These are phyloP conservation scores for Leucocoprinus leucothites DNA, from an alignment of 768 basidiomycete species.

Conservation along the genomic window DNA sequence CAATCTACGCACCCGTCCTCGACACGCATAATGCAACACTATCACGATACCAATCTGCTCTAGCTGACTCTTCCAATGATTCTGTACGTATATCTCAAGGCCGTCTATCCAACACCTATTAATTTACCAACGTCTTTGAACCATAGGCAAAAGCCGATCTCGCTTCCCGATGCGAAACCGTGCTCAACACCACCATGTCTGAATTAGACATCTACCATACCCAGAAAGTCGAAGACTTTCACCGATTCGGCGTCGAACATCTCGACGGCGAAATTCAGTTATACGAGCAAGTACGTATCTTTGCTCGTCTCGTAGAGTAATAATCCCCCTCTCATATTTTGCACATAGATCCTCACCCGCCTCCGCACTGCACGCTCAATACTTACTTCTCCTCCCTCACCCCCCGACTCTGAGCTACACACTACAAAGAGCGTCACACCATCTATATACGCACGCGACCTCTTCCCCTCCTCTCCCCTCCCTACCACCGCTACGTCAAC, in stretches of 20 bases:
- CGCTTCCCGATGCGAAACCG: constrained; percentile 79
- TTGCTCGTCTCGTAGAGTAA: not conserved
- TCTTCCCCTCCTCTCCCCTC: constrained; percentile 21
- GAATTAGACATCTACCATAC: constrained; percentile 80
- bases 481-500: not conserved
- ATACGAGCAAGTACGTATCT: constrained; percentile 58
- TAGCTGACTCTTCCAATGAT: constrained; percentile 15
- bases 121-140: not conserved
- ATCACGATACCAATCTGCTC: constrained; percentile 59
- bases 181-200: constrained; percentile 84
- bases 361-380: constrained; percentile 53
- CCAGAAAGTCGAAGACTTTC: constrained; percentile 72
- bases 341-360: constrained; percentile 50
- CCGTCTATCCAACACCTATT: not conserved
- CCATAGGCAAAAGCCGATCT: constrained; percentile 58
- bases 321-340: not conserved
- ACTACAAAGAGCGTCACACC: constrained; percentile 50
- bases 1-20: constrained; percentile 68
- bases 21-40: constrained; percentile 75
- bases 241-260: constrained; percentile 55
- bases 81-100: constrained; percentile 7
- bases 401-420: constrained; percentile 43
- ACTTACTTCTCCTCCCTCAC: constrained; percentile 46
- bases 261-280: constrained; percentile 77
- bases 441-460: constrained; percentile 75